These are phyloP conservation scores for Haberlea rhodopensis DNA, from an alignment of 257 asterid species.

Conservation along the genomic window DNA sequence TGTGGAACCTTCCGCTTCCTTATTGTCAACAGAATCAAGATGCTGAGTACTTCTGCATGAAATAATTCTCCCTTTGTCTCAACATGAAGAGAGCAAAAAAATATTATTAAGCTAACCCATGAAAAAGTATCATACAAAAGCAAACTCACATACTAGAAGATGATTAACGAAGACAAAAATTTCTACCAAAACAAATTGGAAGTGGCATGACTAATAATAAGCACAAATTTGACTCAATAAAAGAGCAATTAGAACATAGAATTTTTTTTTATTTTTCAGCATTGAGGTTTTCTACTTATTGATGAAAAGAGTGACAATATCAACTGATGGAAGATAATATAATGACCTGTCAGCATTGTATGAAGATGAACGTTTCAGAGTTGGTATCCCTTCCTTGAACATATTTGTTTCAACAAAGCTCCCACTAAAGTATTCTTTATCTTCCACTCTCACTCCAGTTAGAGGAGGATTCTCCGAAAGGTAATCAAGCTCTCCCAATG, in stretches of 20 bases:
- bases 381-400: conserved; percentile 57
- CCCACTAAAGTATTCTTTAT: conserved; percentile 89
- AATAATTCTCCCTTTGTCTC: conserved; percentile 16
- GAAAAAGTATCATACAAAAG: too few species aligned
- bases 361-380: conserved; percentile 76
- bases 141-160: conserved; percentile 11
- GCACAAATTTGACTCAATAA: conserved; percentile 1
- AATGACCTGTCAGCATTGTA: conserved; percentile 76
- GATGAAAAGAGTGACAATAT: not conserved
- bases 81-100: conserved; percentile 11
- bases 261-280: too few species aligned
- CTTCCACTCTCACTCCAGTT: conserved; percentile 62
- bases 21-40: conserved; percentile 50
- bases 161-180: not conserved
- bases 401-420: conserved; percentile 74
- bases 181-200: not conserved
- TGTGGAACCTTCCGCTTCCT: conserved; percentile 45
- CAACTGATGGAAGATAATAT: conserved; percentile 5
- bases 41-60: conserved; percentile 54
- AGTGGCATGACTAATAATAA: not conserved
- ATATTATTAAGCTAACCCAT: conserved; percentile 2
- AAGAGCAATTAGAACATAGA: too few species aligned
- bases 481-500: conserved; percentile 79
- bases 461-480: conserved; percentile 65
- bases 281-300: not conserved